Conservation (phyloP, 495 filamentous ascomycete genomes). For the Daldinia grandis region DNA sequence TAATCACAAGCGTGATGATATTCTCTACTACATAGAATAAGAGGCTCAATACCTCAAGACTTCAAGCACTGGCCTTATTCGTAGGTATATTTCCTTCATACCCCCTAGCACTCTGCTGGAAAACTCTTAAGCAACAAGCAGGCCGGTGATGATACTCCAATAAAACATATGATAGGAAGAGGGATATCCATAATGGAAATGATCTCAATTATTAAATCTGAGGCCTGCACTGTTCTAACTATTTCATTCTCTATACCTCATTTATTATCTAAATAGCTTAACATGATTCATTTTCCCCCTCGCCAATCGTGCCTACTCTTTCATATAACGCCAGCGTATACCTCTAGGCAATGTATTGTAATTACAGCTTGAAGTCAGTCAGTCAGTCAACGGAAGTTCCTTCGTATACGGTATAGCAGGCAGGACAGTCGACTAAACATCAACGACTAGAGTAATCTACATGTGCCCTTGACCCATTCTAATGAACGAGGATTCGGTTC, state of each 20-base stretch:
- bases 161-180: constrained; percentile 67
- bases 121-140: constrained; percentile 23
- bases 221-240: constrained; percentile 49
- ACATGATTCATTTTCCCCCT: neutral
- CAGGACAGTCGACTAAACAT: neutral
- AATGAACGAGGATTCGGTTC: neutral
- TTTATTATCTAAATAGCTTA: neutral
- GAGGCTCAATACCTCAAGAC: neutral
- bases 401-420: neutral
- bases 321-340: neutral
- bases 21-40: neutral
- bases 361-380: neutral
- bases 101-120: neutral
- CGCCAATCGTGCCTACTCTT: neutral
- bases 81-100: constrained; percentile 1
- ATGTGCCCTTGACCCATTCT: neutral
- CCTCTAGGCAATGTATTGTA: neutral
- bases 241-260: neutral
- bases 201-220: constrained; percentile 66
- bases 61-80: neutral
- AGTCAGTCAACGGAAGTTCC: neutral
- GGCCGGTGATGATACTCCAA: constrained; percentile 66
- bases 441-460: neutral
- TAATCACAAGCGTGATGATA: neutral
- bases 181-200: constrained; percentile 61